Conservation (phyloP, 2,329 filamentous ascomycete genomes). For the Myriangium duriaei region DNA sequence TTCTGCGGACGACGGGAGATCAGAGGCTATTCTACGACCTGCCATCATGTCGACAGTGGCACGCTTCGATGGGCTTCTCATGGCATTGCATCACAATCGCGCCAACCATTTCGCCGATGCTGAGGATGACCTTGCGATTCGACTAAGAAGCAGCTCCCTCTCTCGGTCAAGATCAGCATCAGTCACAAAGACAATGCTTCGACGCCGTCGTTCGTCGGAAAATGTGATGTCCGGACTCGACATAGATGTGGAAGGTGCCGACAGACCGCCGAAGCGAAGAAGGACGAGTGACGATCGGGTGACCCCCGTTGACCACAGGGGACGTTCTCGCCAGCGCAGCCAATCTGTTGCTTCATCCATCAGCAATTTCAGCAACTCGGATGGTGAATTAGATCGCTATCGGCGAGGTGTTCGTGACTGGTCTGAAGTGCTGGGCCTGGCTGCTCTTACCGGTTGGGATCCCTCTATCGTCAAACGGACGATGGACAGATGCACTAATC, state of each 20-base stretch:
- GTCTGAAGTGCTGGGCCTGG: slow-evolving; percentile 72
- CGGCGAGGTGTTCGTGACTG: slow-evolving; percentile 53
- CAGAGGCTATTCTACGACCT: slow-evolving; percentile 52
- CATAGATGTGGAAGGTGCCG: background rate
- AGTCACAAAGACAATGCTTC: background rate
- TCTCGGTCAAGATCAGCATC: slow-evolving; percentile 13
- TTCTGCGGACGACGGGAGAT: slow-evolving; percentile 58
- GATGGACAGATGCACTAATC: slow-evolving; percentile 56
- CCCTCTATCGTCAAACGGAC: slow-evolving; percentile 53
- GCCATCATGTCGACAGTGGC: slow-evolving; percentile 57
- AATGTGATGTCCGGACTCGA: background rate
- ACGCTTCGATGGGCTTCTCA: slow-evolving; percentile 57
- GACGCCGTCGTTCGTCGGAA: slow-evolving; percentile 1
- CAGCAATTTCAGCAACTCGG: background rate
- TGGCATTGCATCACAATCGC: slow-evolving; percentile 50
- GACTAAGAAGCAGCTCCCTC: background rate
- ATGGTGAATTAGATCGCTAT: slow-evolving; percentile 1
- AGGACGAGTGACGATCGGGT: background rate
- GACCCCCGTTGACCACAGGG: background rate
- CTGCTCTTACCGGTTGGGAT: slow-evolving; percentile 61
- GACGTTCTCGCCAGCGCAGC: background rate
- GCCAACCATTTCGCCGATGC: slow-evolving; percentile 13
- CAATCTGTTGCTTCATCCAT: background rate
- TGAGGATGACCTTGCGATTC: slow-evolving; percentile 5
- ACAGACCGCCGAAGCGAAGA: slow-evolving; percentile 1